Base-by-base conservation (phyloP, 2,329 filamentous ascomycete genomes). In the Hypoxylon sp. region DNA sequence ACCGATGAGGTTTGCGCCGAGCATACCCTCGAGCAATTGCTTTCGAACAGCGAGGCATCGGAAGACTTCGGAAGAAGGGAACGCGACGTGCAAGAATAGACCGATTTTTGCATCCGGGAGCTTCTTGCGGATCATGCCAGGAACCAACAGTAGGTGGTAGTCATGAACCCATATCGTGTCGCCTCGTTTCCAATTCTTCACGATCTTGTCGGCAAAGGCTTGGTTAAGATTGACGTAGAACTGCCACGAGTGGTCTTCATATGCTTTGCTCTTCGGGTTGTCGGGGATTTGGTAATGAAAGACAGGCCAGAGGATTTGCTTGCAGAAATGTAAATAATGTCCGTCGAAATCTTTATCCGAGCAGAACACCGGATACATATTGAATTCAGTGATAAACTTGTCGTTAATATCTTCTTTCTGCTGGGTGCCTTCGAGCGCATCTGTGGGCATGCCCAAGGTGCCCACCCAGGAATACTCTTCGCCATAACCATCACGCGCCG, bases 251-350 rank as follows among this genome's bases (percentile, higher is more conserved):
- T 98, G 94, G 74, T 98, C 95, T 79, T 97, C 92, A 79, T 97
- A 98, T 0, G 95, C 95, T 80, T 98, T 98, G 88, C 94, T 98
- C 85, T 97, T 97, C 25, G 95, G 95, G 77, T 97, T 97, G 78
- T 98, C 96, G 0, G 95, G 96, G 65, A 98, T 97, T 80, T 98
- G 94, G 79, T 98, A 98, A 81, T 98, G 94, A 80, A 98, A 97
- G 66, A 98, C 94, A 0, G 95, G 95, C 95, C 95, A 98, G 5
- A 98, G 85, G 60, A 98, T 97, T 76, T 95, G 93, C 83, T 98
- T 98, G 89, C 94, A 98, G 78, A 96, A 98, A 80, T 98, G 94
- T 11, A 91, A 89, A 77, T 98, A 98, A 80, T 97, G 94, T 1
- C 94, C 94, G 75, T 98, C 92, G 77, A 98, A 94, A 79, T 98